Percentiles rank a stretch among this genome's conserved stretches.
Conservation (phyloP, 306 rosid genomes). For the Gynostemma pentaphyllum region DNA sequence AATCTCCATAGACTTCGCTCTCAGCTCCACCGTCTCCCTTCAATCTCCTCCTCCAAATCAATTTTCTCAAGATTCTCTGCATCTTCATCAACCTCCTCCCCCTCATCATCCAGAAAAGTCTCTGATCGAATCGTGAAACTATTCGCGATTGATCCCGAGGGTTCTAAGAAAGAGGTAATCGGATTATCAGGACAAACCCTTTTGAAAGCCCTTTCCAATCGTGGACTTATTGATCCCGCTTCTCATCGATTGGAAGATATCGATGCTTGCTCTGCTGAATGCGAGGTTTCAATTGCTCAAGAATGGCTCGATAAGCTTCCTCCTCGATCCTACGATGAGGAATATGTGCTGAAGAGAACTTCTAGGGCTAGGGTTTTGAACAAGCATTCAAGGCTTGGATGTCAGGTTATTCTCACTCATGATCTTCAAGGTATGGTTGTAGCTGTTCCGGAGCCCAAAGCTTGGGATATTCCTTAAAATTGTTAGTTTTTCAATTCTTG, state of each 20-base stretch:
- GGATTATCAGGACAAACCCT: conserved; percentile 84
- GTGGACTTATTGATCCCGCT: conserved; percentile 68
- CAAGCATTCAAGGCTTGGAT: conserved; percentile 76
- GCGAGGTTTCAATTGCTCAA: conserved; percentile 89
- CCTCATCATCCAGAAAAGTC: conserved; percentile 41
- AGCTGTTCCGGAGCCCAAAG: conserved; percentile 73
- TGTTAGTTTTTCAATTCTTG: not conserved
- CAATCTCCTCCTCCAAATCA: conserved; percentile 45
- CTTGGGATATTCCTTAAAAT: conserved; percentile 76
- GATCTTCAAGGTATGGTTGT: conserved; percentile 95
- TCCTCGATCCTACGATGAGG: conserved; percentile 72
- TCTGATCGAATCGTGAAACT: conserved; percentile 72
- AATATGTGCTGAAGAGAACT: conserved; percentile 50
- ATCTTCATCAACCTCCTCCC: conserved; percentile 11
- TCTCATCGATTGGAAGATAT: conserved; percentile 89
- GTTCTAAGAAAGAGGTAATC: conserved; percentile 55
- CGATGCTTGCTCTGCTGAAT: conserved; percentile 86
- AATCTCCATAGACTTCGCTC: conserved; percentile 41
- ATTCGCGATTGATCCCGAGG: conserved; percentile 60
- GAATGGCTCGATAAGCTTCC: conserved; percentile 91
- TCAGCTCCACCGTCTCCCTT: conserved; percentile 41
- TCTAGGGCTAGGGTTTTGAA: conserved; percentile 59
- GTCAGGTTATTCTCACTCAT: conserved; percentile 73
- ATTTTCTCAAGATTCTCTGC: conserved; percentile 41
- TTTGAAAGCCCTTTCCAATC: conserved; percentile 55